Evolutionary conservation across 331 rosid genomes (phyloP).

Genomic region (Erythrophleum ivorense): DNA sequence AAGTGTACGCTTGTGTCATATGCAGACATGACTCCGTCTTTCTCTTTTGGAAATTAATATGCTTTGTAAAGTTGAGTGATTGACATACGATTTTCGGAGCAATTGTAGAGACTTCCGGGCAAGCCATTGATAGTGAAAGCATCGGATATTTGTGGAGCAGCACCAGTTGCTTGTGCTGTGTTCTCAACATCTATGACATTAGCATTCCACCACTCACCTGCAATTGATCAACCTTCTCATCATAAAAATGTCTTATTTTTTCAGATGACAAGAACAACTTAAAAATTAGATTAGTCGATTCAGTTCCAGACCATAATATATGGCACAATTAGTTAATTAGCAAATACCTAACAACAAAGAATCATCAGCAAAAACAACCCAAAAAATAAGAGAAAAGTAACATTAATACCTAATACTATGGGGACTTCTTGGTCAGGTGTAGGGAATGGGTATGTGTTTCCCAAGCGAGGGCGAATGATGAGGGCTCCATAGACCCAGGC

Average conservation of each 20-base stretch:
- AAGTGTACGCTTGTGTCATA: no score
- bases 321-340: no score
- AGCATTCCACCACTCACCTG: constrained; percentile 57
- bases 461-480: constrained; percentile 44
- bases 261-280: no score
- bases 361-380: no score
- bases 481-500: constrained; percentile 65
- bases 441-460: constrained; percentile 46
- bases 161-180: constrained; percentile 36
- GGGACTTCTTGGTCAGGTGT: constrained; percentile 48
- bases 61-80: background rate
- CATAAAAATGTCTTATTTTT: background rate
- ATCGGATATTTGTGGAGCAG: constrained; percentile 31
- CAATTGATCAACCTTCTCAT: background rate
- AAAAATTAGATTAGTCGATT: no score
- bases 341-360: no score
- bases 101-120: constrained; percentile 50
- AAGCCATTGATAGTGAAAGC: constrained; percentile 66
- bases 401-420: constrained; percentile 52
- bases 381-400: no score
- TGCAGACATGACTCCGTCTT: no score
- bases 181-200: constrained; percentile 54
- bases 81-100: constrained; percentile 48
- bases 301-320: no score
- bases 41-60: no score